Evolutionary conservation across 208 protist genomes (phyloP).

Genomic region (Naegleria fowleri): DNA sequence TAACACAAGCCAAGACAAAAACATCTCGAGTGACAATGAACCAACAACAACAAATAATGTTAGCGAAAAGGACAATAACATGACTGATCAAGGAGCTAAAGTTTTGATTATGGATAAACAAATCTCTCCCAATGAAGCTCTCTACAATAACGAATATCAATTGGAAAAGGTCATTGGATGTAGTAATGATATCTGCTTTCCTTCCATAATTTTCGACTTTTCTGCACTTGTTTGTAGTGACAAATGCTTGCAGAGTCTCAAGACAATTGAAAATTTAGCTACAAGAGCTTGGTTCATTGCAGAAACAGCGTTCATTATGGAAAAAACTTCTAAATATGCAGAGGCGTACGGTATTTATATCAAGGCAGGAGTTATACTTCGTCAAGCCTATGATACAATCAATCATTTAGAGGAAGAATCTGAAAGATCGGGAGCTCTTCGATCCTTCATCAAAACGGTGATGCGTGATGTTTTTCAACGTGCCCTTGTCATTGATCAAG

Average conservation of each 20-base stretch:
- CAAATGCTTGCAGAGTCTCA: neutral
- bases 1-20: no score
- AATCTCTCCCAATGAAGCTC: neutral
- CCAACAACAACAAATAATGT: no score
- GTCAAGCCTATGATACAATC: neutral
- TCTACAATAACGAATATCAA: neutral
- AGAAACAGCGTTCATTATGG: neutral
- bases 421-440: neutral
- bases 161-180: neutral
- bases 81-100: neutral
- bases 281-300: neutral
- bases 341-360: neutral
- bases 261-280: neutral
- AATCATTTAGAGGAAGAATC: neutral
- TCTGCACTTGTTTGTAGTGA: neutral
- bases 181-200: neutral
- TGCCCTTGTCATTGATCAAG: neutral
- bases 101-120: neutral
- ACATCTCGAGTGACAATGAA: no score
- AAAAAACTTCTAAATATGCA: neutral
- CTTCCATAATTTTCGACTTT: constrained; percentile 9
- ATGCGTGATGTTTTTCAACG: neutral
- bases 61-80: no score
- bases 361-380: neutral
- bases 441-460: neutral